These are phyloP conservation scores for Phlyctochytrium planicorne DNA, from an alignment of 192 early-diverging fungal species.

Conservation along the genomic window DNA sequence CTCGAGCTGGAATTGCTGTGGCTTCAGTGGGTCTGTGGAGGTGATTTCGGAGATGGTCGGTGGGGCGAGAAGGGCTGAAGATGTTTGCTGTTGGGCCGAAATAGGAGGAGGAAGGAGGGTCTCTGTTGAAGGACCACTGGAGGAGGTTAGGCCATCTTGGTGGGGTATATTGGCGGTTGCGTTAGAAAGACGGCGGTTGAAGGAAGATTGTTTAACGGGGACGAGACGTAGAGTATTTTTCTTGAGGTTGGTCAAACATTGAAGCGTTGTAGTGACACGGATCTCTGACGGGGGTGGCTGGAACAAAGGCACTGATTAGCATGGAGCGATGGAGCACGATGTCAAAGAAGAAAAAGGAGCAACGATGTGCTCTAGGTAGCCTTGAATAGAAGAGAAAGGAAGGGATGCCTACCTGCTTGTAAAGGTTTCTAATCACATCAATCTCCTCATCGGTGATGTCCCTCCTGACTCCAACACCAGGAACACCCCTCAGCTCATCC, in stretches of 20 bases:
- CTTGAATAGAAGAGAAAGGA: not conserved
- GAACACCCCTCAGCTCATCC: not conserved
- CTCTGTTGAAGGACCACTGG: not conserved
- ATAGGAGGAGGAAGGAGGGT: not conserved
- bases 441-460: slow-evolving; percentile 15
- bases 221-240: slow-evolving; percentile 15
- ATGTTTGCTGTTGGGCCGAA: too few relatives aligned
- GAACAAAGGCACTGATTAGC: too few relatives aligned
- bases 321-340: too few relatives aligned
- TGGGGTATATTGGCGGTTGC: not conserved
- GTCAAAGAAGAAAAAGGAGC: not conserved
- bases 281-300: slow-evolving; percentile 12
- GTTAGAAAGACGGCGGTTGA: not conserved
- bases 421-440: slow-evolving; percentile 1
- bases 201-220: not conserved
- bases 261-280: slow-evolving; percentile 12
- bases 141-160: not conserved
- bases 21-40: slow-evolving; percentile 1
- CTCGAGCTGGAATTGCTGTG: slow-evolving; percentile 7
- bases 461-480: slow-evolving; percentile 2
- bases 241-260: slow-evolving; percentile 12
- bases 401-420: slow-evolving; percentile 5
- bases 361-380: too few relatives aligned
- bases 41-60: not conserved
- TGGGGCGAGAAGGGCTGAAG: too few relatives aligned